A percentile compares a stretch with the other conserved stretches of the same genome.
phyloP scores from a whole-genome alignment of 441 rosid species.

The Croton setiger region DNA sequence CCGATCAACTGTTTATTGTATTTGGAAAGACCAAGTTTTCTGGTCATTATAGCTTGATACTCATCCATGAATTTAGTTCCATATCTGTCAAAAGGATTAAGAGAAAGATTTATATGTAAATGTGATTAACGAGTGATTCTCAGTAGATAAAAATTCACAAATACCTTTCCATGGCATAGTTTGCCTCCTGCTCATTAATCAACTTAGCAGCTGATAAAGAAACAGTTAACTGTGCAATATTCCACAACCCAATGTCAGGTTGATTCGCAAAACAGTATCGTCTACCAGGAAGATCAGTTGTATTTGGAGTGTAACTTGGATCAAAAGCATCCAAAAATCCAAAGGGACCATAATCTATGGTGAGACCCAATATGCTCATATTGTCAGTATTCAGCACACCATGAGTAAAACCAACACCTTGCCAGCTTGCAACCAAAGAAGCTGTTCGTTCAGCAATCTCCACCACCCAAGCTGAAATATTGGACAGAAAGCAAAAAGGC shows the following conservation, averaged over 20 bases:
- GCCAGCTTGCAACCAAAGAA: slow-evolving; percentile 83
- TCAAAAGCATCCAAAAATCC: slow-evolving; percentile 99
- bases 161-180: slow-evolving; percentile 92
- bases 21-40: slow-evolving; percentile 87
- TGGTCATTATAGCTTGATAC: slow-evolving; percentile 89
- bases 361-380: slow-evolving; percentile 95
- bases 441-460: slow-evolving; percentile 94
- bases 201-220: slow-evolving; percentile 65
- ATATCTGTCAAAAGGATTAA: slow-evolving; percentile 54
- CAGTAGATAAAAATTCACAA: slow-evolving; percentile 6
- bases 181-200: slow-evolving; percentile 78
- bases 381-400: slow-evolving; percentile 98
- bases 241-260: slow-evolving; percentile 95
- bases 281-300: slow-evolving; percentile 97
- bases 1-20: slow-evolving; percentile 85
- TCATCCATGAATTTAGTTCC: slow-evolving; percentile 95
- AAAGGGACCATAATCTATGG: slow-evolving; percentile 97
- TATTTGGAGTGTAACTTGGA: slow-evolving; percentile 94
- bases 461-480: slow-evolving; percentile 80
- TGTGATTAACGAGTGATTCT: background rate
- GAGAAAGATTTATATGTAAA: slow-evolving; percentile 5
- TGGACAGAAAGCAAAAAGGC: slow-evolving; percentile 1
- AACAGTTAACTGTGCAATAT: slow-evolving; percentile 76
- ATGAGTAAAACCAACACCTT: slow-evolving; percentile 97
- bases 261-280: slow-evolving; percentile 96